These are phyloP conservation scores for Auriscalpium vulgare DNA, from an alignment of 768 basidiomycete species.

Conservation along the genomic window DNA sequence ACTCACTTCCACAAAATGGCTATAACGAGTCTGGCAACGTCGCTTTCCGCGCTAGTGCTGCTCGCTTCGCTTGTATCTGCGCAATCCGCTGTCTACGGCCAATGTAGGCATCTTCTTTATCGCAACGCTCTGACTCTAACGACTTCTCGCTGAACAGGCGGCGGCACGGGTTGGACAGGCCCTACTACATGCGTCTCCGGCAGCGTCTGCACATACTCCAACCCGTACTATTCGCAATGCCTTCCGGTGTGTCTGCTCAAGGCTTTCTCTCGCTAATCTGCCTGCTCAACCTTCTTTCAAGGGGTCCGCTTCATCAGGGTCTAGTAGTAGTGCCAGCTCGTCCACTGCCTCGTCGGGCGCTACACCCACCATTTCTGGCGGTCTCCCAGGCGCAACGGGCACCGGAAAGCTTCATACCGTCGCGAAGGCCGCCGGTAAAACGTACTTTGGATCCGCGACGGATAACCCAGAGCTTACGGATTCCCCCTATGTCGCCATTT, in stretches of 20 bases:
- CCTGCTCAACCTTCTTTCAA: background rate
- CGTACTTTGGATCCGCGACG: slow-evolving; percentile 42
- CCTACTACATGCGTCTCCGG: slow-evolving; percentile 33
- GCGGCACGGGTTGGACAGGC: slow-evolving; percentile 31
- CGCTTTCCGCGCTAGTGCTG: too few relatives aligned
- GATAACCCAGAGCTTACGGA: slow-evolving; percentile 39
- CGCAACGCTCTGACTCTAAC: background rate
- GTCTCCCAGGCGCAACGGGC: slow-evolving; percentile 5
- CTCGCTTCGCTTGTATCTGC: slow-evolving; percentile 1
- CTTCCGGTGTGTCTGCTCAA: slow-evolving; percentile 20
- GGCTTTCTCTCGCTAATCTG: background rate
- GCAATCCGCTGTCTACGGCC: slow-evolving; percentile 14
- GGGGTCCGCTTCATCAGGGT: background rate
- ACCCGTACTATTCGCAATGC: slow-evolving; percentile 39
- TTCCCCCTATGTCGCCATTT: slow-evolving; percentile 28
- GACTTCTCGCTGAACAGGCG: slow-evolving; percentile 11
- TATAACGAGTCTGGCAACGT: too few relatives aligned
- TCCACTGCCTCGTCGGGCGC: background rate
- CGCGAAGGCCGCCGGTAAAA: slow-evolving; percentile 32
- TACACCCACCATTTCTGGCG: background rate
- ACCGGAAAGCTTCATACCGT: slow-evolving; percentile 25
- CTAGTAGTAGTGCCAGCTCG: background rate
- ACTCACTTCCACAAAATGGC: too few relatives aligned
- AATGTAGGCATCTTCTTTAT: slow-evolving; percentile 6
- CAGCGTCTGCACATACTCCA: slow-evolving; percentile 29